These are phyloP conservation scores for Nitzschia sp. DNA, from an alignment of 108 stramenopile genomes.

Conservation along the genomic window DNA sequence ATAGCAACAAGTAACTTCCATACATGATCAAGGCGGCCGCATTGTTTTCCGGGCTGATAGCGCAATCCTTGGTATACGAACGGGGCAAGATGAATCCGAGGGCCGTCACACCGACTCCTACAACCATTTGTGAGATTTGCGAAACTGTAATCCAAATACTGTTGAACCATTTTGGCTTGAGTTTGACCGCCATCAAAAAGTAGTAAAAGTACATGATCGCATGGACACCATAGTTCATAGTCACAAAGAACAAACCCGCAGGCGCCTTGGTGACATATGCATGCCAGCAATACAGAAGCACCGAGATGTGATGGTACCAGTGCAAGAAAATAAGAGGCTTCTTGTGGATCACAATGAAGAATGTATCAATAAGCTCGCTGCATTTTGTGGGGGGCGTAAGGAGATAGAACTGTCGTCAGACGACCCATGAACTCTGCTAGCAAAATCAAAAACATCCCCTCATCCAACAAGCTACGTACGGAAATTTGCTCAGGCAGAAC, in stretches of 20 bases:
- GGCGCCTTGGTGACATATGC: constrained; percentile 85
- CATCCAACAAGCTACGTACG: constrained; percentile 43
- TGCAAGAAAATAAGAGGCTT: constrained; percentile 95
- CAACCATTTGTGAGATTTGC: constrained; percentile 95
- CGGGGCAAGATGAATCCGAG: constrained; percentile 10
- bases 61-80: constrained; percentile 49
- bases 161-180: constrained; percentile 80
- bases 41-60: constrained; percentile 72
- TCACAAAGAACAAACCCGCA: constrained; percentile 91
- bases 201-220: constrained; percentile 99
- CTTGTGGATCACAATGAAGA: constrained; percentile 96
- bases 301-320: constrained; percentile 98
- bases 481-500: constrained; percentile 90
- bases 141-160: constrained; percentile 80
- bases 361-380: constrained; percentile 94
- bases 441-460: not conserved
- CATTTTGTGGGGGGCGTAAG: not conserved
- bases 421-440: not conserved
- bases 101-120: constrained; percentile 76
- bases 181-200: constrained; percentile 88
- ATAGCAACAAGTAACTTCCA: constrained; percentile 81
- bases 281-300: constrained; percentile 95
- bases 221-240: constrained; percentile 99
- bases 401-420: not conserved
- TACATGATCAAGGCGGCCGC: constrained; percentile 88